Percentiles rank a stretch among this genome's conserved stretches.
These are phyloP conservation scores for Eucalyptus curtisii DNA, from an alignment of 345 rosid genomes.

Conservation along the genomic window DNA sequence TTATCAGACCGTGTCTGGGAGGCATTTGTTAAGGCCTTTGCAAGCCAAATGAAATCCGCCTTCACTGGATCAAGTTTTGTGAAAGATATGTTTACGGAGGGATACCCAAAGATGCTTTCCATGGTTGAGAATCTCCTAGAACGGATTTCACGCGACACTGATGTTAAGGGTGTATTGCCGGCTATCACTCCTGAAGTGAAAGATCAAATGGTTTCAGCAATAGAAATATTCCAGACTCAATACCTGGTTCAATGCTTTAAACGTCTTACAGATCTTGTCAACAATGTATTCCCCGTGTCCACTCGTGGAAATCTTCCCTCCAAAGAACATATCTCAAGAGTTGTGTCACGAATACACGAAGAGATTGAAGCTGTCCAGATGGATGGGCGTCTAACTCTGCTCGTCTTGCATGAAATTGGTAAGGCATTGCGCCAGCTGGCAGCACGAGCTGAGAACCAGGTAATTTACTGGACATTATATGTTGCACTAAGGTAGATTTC, in stretches of 20 bases:
- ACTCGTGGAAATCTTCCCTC: conserved; percentile 94
- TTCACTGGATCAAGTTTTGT: conserved; percentile 97
- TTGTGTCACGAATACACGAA: conserved; percentile 78
- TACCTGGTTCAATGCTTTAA: conserved; percentile 70
- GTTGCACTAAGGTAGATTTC: not conserved
- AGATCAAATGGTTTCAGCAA: conserved; percentile 66
- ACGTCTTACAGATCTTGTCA: conserved; percentile 85
- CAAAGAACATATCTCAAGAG: conserved; percentile 75
- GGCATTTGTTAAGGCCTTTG: conserved; percentile 84
- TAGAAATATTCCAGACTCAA: conserved; percentile 85
- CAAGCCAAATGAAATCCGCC: conserved; percentile 90
- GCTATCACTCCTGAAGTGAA: conserved; percentile 72
- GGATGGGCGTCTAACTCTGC: conserved; percentile 82
- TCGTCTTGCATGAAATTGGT: conserved; percentile 78
- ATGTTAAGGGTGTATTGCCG: conserved; percentile 87
- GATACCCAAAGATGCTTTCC: conserved; percentile 86
- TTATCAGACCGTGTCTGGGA: conserved; percentile 94
- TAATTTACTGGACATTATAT: not conserved
- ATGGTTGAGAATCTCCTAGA: conserved; percentile 83
- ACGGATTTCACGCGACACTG: conserved; percentile 67
- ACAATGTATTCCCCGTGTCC: conserved; percentile 74
- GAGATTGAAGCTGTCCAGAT: conserved; percentile 91
- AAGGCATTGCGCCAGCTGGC: conserved; percentile 78
- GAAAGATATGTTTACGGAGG: conserved; percentile 81
- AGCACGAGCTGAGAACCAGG: conserved; percentile 93